Evolutionary conservation across 2,329 filamentous ascomycete species (phyloP), one percentile per base, ranked within the genome.

Genomic region (Lojkania enalia): DNA sequence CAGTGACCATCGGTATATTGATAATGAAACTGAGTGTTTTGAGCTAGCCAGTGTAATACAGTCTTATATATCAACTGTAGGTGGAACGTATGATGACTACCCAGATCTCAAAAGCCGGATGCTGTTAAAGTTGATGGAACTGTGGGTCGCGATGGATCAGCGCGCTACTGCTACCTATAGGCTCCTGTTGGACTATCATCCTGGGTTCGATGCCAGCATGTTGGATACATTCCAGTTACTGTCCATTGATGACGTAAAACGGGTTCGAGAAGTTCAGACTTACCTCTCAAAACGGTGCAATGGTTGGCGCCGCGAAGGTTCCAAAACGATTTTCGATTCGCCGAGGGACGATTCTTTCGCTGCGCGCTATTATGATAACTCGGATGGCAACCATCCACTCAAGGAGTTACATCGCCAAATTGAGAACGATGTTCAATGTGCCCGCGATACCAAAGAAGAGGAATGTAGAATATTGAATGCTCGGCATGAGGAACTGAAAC

Each of bases 101-200:
- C 70, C 75, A 0, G 77, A 79, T 37, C 72, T 78, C 18, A 76
- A 74, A 51, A 83, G 81, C 20, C 45, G 64, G 0, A 73, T 79
- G 53, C 61, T 86, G 0, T 69, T 87, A 1, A 73, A 68, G 5
- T 32, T 82, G 0, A 75, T 86, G 57, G 77, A 81, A 38, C 51
- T 84, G 0, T 88, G 83, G 84, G 59, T 78, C 2, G 54, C 60
- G 1, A 74, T 86, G 60, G 85, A 88, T 49, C 54, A 67, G 12
- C 64, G 57, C 14, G 75, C 76, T 1, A 64, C 69, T 1, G 15
- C 44, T 0, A 40, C 49, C 0, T 80, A 70, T 37, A 74, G 76
- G 1, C 54, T 84, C 0, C 61, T 87, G 0, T 29, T 37, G 0
- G 64, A 79, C 0, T 82, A 77, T 38, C 68, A 76, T 6, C 80